Evolutionary conservation across 148 eudicot species (phyloP), one percentile per base, ranked within the genome.

Genomic region (Limonium bicolor): DNA sequence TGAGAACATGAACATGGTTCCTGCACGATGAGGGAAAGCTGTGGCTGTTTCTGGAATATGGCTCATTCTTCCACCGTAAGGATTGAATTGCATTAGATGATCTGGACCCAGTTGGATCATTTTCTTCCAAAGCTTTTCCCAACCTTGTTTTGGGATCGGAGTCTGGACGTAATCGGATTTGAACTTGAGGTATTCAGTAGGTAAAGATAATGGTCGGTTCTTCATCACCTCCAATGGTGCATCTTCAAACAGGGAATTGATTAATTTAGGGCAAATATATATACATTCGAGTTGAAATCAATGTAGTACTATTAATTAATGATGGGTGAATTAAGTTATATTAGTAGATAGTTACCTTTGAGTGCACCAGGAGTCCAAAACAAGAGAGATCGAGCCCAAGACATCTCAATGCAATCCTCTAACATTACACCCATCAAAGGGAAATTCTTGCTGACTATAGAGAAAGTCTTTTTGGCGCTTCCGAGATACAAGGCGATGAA

Each of bases 141-240:
- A 36, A 16, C 65, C 74, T 0, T 28, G 20, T 22, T 49, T 54
- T 0, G 74, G 41, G 4, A 72, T 68, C 11, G 55, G 61, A 0
- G 18, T 27, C 51, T 64, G 18, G 1, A 64, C 64, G 47, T 64
- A 68, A 22, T 72, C 74, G 1, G 73, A 68, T 34, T 63, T 61
- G 7, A 27, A 29, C 36, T 62, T 66, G 2, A 29, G 34, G 22
- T 27, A 54, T 28, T 17, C 44, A 4, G 5, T 44, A 0, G 1
- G 4, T n/a, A n/a, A n/a, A 0, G 20, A 5, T 0, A 47, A 18
- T 6, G 15, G 20, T 27, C 67, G 50, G 13, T 16, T 25, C 1
- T 43, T 13, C 29, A 67, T 13, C 1, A 4, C 41, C 20, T 48
- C 55, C 8, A 38, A 2, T 0, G 63, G 46, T 14, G 46, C 22